These are phyloP conservation scores for Pilasporangium apinafurcum DNA, from an alignment of 352 stramenopile genomes.

Conservation along the genomic window DNA sequence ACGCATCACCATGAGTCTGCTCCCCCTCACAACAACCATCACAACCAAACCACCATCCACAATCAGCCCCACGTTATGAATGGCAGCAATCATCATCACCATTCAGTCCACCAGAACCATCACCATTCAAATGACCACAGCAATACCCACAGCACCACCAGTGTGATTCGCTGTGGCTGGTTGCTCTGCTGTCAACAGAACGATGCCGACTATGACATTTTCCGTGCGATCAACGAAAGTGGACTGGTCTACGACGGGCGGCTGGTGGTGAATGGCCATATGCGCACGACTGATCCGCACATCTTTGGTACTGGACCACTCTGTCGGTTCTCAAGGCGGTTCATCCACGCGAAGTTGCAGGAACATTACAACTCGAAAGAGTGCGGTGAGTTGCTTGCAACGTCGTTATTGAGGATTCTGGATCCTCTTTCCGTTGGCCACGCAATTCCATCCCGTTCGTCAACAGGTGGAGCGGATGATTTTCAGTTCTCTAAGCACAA, in stretches of 20 bases:
- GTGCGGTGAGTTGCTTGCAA: constrained; percentile 62
- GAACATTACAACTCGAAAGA: constrained; percentile 77
- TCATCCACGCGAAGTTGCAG: constrained; percentile 66
- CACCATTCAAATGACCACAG: constrained; percentile 3
- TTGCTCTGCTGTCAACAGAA: constrained; percentile 82
- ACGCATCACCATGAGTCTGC: no score
- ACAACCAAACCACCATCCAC: not conserved
- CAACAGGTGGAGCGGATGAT: not conserved
- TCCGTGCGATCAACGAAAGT: constrained; percentile 86
- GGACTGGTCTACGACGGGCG: constrained; percentile 90
- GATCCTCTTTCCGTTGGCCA: constrained; percentile 29
- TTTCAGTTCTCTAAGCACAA: constrained; percentile 2
- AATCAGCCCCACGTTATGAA: no score
- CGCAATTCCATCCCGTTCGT: not conserved
- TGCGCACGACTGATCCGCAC: constrained; percentile 78
- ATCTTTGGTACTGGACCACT: constrained; percentile 68
- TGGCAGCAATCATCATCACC: not conserved
- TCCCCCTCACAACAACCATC: not conserved
- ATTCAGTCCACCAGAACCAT: not conserved
- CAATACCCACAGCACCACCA: not conserved
- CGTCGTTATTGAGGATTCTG: constrained; percentile 56
- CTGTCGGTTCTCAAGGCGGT: constrained; percentile 79
- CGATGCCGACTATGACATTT: constrained; percentile 85
- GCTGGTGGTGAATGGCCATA: constrained; percentile 83
- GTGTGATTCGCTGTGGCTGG: constrained; percentile 47